Conservation (phyloP, 169 alveolate species). For the Blepharisma undulans region DNA sequence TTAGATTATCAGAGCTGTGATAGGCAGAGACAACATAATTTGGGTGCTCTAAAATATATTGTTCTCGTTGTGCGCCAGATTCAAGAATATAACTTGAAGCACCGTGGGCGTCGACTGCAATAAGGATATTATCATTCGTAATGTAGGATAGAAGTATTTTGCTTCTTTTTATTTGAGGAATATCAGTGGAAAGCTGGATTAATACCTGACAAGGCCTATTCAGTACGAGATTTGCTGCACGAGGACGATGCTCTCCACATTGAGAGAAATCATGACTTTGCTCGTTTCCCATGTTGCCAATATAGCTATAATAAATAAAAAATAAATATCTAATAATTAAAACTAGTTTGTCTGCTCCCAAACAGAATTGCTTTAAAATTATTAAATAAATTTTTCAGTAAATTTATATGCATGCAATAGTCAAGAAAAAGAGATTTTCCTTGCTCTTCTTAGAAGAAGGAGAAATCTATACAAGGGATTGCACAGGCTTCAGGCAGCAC, state of each 20-base stretch:
- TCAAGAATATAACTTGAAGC: neutral
- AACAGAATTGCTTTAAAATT: too few relatives aligned
- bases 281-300: neutral
- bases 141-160: neutral
- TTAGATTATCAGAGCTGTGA: neutral
- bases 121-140: neutral
- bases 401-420: conserved; percentile 47
- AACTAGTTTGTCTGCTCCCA: too few relatives aligned
- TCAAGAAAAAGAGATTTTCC: conserved; percentile 56
- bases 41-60: neutral
- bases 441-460: conserved; percentile 83
- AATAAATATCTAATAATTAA: too few relatives aligned
- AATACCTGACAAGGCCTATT: neutral
- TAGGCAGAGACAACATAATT: neutral
- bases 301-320: neutral
- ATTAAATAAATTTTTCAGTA: too few relatives aligned
- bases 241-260: neutral
- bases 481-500: conserved; percentile 62
- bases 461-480: conserved; percentile 77
- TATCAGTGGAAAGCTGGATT: neutral
- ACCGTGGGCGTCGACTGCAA: neutral
- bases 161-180: neutral
- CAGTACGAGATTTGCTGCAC: neutral
- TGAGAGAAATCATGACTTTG: neutral
- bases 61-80: neutral